Base-by-base conservation (phyloP, 305 asterid species). In the Stenogyne calaminthoides region DNA sequence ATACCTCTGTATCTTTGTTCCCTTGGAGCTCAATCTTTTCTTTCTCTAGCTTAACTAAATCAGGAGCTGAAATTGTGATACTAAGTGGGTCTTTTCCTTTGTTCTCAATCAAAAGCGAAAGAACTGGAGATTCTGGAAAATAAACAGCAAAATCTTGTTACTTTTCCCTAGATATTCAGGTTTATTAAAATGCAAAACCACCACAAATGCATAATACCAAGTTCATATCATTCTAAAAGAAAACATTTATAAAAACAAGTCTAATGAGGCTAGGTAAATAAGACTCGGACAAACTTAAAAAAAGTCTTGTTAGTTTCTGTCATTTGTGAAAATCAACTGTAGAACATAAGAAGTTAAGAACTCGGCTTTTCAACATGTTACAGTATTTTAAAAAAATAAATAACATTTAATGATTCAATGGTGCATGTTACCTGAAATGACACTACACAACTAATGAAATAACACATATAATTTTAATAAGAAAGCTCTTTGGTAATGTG, bases 71-170 rank as follows among this genome's bases (percentile, higher is more conserved):
- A 78, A 93, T 84, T 27, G 63, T 69, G 73, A 93, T 85, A 59
- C 49, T 82, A 15, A 79, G 80, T 56, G 87, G 42, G 60, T 49
- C 83, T 80, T 87, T 85, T 77, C 91, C 95, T 80, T 79, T 84
- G 90, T 91, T 91, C 75, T 88, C 92, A 82, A 93, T 85, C 84
- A 91, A 79, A 69, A 93, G 91, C 6, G 97, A 93, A 69, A 89
- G 92, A 4, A 84, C 85, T 29, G 96, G 95, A 62, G 95, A 86
- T 56, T 93, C 98, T 93, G 92, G 78, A 44, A 73, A 64, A 69
- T 55, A 73, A 65, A 81, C 73, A 77, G 73, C 61, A 64, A 73
- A 9, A 42, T 14, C 5, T 42, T 49, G 34, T 49, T 52, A 72
- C 46, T 62, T 32, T 51, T 32, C 7, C 19, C 16, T 37, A 25